phyloP scores from a whole-genome alignment of 164 flowering plant genomes.

The Buxus sempervirens region DNA sequence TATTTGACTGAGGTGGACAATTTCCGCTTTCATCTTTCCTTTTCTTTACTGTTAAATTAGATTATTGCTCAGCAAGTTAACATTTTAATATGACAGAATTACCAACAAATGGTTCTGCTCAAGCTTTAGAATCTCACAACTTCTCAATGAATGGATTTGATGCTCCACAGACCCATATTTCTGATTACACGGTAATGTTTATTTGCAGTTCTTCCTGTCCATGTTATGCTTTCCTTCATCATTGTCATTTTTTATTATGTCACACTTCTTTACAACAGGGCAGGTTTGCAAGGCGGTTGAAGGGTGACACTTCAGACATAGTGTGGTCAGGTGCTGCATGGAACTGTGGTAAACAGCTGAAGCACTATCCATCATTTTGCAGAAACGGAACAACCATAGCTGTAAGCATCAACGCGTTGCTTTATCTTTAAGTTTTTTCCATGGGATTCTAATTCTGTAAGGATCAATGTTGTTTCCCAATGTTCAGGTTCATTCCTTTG shows the following conservation, averaged over 20 bases:
- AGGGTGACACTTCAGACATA: slow-evolving; percentile 55
- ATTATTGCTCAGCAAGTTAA: background rate
- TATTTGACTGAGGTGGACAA: too few relatives aligned
- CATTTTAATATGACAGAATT: slow-evolving; percentile 40
- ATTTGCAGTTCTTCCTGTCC: background rate
- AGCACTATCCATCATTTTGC: slow-evolving; percentile 75
- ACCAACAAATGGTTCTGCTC: slow-evolving; percentile 33
- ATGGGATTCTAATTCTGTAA: background rate
- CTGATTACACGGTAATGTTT: slow-evolving; percentile 42
- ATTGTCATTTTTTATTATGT: background rate
- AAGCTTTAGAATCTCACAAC: slow-evolving; percentile 29
- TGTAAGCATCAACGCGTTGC: slow-evolving; percentile 39
- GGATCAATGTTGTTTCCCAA: slow-evolving; percentile 1
- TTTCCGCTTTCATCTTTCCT: background rate
- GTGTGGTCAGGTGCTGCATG: slow-evolving; percentile 89
- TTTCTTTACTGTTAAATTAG: background rate
- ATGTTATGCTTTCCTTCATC: background rate
- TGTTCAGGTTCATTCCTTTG: slow-evolving; percentile 87
- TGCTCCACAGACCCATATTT: slow-evolving; percentile 25
- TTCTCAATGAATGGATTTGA: slow-evolving; percentile 22
- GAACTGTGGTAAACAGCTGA: slow-evolving; percentile 90
- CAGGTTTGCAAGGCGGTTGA: slow-evolving; percentile 40
- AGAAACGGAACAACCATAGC: slow-evolving; percentile 72
- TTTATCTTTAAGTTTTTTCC: slow-evolving; percentile 3
- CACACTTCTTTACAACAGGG: slow-evolving; percentile 36